A percentile compares a stretch with the other conserved stretches of the same genome.
Conservation (phyloP, 2,329 filamentous ascomycete genomes). For the Penicillium verrucosum region DNA sequence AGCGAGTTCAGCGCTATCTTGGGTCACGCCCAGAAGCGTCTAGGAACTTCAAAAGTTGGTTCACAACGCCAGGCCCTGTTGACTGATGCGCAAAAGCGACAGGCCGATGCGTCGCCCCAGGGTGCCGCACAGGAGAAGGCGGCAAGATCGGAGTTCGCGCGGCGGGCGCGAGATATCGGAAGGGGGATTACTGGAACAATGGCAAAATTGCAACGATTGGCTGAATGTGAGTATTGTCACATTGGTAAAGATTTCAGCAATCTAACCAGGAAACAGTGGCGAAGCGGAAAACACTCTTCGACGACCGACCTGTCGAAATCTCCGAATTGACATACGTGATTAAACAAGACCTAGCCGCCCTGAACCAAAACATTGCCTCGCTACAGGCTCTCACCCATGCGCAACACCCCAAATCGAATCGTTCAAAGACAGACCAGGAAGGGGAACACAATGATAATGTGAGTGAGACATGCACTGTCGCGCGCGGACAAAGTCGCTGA, state of each 20-base stretch:
- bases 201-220: constrained; percentile 90
- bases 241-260: background rate
- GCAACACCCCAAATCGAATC: constrained; percentile 63
- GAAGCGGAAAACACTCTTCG: constrained; percentile 94
- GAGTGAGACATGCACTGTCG: constrained; percentile 21
- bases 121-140: constrained; percentile 47
- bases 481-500: constrained; percentile 18
- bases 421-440: constrained; percentile 63
- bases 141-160: constrained; percentile 83
- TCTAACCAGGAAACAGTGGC: constrained; percentile 58
- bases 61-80: constrained; percentile 78
- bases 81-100: constrained; percentile 61
- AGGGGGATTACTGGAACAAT: constrained; percentile 88
- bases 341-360: constrained; percentile 85
- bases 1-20: constrained; percentile 92
- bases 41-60: constrained; percentile 72
- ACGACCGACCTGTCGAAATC: constrained; percentile 94
- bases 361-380: constrained; percentile 82
- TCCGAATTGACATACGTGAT: constrained; percentile 96
- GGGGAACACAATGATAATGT: constrained; percentile 97
- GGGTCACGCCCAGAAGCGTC: constrained; percentile 74
- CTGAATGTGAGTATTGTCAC: constrained; percentile 60
- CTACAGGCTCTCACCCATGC: constrained; percentile 75
- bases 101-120: constrained; percentile 59
- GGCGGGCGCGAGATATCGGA: constrained; percentile 86